A percentile compares a stretch with the other conserved stretches of the same genome.
These are phyloP conservation scores for Termitomyces sp. DNA, from an alignment of 768 basidiomycete species.

Conservation along the genomic window DNA sequence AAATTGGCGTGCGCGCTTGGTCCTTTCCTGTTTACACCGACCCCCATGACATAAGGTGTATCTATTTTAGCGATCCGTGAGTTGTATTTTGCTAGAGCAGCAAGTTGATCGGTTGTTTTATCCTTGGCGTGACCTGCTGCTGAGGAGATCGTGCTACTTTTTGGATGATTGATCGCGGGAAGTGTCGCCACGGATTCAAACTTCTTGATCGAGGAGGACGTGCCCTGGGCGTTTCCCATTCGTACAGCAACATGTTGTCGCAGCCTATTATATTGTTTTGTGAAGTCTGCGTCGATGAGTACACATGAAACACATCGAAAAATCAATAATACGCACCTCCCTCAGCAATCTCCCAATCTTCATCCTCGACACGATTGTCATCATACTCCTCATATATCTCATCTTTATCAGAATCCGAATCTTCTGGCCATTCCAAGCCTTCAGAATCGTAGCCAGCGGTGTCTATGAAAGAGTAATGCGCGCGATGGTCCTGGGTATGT, in stretches of 20 bases:
- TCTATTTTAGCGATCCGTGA: slow-evolving; percentile 75
- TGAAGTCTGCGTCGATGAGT: slow-evolving; percentile 70
- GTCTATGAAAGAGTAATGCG: slow-evolving; percentile 43
- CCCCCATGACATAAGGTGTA: slow-evolving; percentile 61
- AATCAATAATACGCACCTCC: slow-evolving; percentile 47
- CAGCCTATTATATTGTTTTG: slow-evolving; percentile 96
- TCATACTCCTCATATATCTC: slow-evolving; percentile 48
- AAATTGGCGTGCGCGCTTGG: slow-evolving; percentile 82
- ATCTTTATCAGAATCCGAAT: slow-evolving; percentile 37
- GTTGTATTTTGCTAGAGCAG: slow-evolving; percentile 72
- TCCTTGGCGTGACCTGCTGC: slow-evolving; percentile 41
- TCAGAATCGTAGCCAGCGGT: slow-evolving; percentile 35
- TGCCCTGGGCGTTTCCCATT: slow-evolving; percentile 63
- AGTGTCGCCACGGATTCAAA: slow-evolving; percentile 53
- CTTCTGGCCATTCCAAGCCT: slow-evolving; percentile 26
- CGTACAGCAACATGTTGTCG: slow-evolving; percentile 87
- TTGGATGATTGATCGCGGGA: slow-evolving; percentile 72
- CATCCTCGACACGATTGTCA: slow-evolving; percentile 71
- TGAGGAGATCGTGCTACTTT: slow-evolving; percentile 25
- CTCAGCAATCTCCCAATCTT: slow-evolving; percentile 87
- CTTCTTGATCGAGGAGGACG: slow-evolving; percentile 48
- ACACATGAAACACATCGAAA: neutral
- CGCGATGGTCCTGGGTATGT: slow-evolving; percentile 16
- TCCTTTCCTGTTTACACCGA: slow-evolving; percentile 89
- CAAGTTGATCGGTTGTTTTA: slow-evolving; percentile 69